These are phyloP conservation scores for Penicillium concentricum DNA, from an alignment of 2,329 filamentous ascomycete species.

Conservation along the genomic window DNA sequence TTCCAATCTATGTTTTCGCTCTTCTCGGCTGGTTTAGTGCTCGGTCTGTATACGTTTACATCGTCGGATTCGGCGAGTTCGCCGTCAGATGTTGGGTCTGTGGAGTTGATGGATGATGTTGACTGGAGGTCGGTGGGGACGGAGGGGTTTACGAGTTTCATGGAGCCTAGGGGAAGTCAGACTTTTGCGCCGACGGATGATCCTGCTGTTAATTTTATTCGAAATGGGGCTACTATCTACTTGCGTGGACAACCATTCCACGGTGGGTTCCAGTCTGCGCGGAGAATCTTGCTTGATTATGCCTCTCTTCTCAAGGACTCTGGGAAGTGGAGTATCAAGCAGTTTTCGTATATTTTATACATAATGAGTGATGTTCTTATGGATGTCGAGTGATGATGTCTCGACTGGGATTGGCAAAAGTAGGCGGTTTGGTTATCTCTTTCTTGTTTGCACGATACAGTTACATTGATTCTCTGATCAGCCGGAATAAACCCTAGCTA, in stretches of 20 bases:
- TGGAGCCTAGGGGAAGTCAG: slow-evolving; percentile 34
- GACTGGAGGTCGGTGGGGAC: slow-evolving; percentile 51
- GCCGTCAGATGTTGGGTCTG: slow-evolving; percentile 27
- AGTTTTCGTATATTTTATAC: slow-evolving; percentile 53
- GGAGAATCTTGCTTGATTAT: slow-evolving; percentile 53
- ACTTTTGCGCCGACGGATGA: slow-evolving; percentile 31
- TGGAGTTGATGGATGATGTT: slow-evolving; percentile 51
- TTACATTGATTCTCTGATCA: background rate
- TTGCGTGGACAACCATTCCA: slow-evolving; percentile 50
- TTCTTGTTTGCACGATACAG: background rate
- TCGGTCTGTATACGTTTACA: slow-evolving; percentile 55
- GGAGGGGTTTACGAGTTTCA: slow-evolving; percentile 46
- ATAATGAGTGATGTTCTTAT: slow-evolving; percentile 54
- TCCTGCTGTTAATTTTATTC: slow-evolving; percentile 46
- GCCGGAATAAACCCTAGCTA: too few species aligned
- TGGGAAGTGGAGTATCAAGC: slow-evolving; percentile 52
- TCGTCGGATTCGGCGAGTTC: slow-evolving; percentile 30
- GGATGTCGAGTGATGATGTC: slow-evolving; percentile 33
- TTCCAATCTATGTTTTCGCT: slow-evolving; percentile 52
- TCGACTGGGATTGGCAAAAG: background rate
- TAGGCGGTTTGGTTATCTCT: background rate
- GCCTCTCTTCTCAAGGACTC: slow-evolving; percentile 54
- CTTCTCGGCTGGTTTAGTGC: slow-evolving; percentile 52
- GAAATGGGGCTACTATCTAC: slow-evolving; percentile 49
- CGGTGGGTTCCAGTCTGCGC: slow-evolving; percentile 53